phyloP scores from a whole-genome alignment of 2,329 filamentous ascomycete genomes.

The Trichoderma sp. region DNA sequence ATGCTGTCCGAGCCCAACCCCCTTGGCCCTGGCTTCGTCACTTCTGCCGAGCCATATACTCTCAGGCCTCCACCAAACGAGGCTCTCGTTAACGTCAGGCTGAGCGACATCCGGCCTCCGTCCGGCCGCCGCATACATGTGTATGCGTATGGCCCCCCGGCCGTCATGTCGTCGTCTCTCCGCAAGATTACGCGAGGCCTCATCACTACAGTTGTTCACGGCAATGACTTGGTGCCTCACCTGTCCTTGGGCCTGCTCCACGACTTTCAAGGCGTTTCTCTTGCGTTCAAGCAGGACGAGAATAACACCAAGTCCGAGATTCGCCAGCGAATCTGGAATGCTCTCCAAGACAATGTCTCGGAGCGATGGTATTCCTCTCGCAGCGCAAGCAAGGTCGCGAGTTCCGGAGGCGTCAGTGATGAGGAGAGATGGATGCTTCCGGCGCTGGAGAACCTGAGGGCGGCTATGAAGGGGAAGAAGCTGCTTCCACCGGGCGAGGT shows the following conservation, averaged over 20 bases:
- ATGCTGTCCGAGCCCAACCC: conserved; percentile 68
- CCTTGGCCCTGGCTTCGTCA: conserved; percentile 62
- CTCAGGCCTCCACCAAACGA: conserved; percentile 44
- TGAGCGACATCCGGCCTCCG: conserved; percentile 57
- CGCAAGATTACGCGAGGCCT: conserved; percentile 71
- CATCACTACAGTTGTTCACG: conserved; percentile 74
- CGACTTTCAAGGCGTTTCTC: conserved; percentile 71
- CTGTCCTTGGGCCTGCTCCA: conserved; percentile 74
- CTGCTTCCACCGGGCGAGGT: conserved; percentile 76
- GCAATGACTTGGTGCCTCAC: conserved; percentile 72
- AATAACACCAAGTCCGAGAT: conserved; percentile 68
- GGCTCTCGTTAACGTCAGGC: conserved; percentile 34
- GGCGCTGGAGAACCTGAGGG: conserved; percentile 65
- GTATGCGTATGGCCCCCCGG: conserved; percentile 75
- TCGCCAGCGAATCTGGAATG: conserved; percentile 65
- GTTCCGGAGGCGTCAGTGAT: conserved; percentile 50
- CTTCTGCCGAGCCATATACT: conserved; percentile 53
- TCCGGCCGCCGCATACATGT: conserved; percentile 73
- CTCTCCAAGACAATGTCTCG: conserved; percentile 62
- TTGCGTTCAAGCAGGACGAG: conserved; percentile 73
- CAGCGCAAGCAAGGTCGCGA: conserved; percentile 41
- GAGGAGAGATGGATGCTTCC: conserved; percentile 67
- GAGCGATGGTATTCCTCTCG: conserved; percentile 58
- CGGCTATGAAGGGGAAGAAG: conserved; percentile 69
- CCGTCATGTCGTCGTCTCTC: conserved; percentile 70